These are phyloP conservation scores for Salinomyces thailandicus DNA, from an alignment of 2,329 filamentous ascomycete species.

Conservation along the genomic window DNA sequence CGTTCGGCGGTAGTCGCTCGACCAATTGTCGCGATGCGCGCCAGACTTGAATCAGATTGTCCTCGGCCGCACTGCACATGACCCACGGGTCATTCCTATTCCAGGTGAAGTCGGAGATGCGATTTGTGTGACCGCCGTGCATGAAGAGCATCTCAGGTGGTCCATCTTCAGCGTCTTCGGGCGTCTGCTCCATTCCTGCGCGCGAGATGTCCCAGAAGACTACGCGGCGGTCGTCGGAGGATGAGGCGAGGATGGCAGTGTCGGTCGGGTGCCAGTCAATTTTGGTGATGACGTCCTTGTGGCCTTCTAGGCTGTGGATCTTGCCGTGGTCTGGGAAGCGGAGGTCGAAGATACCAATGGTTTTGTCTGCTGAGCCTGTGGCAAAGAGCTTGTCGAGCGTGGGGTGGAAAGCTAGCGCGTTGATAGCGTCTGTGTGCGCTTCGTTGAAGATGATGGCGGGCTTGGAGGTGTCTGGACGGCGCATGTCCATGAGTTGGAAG, in stretches of 20 bases:
- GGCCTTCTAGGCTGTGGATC: constrained; percentile 79
- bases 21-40: constrained; percentile 27
- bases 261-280: constrained; percentile 92
- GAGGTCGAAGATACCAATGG: constrained; percentile 89
- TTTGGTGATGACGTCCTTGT: constrained; percentile 81
- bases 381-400: constrained; percentile 81
- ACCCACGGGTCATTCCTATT: constrained; percentile 94
- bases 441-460: constrained; percentile 53
- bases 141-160: constrained; percentile 96
- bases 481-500: constrained; percentile 82
- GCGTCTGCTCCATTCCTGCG: constrained; percentile 86
- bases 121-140: constrained; percentile 96
- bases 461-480: constrained; percentile 46
- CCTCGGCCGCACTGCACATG: constrained; percentile 87
- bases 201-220: constrained; percentile 94
- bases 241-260: constrained; percentile 76
- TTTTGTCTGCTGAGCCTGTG: constrained; percentile 90
- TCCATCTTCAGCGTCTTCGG: constrained; percentile 89
- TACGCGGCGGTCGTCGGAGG: constrained; percentile 83
- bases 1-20: constrained; percentile 23
- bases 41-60: constrained; percentile 90
- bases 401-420: constrained; percentile 90
- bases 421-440: constrained; percentile 86
- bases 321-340: constrained; percentile 60
- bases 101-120: constrained; percentile 95